These are phyloP conservation scores for Gossypium gossypioides DNA, from an alignment of 441 rosid species.

Conservation along the genomic window DNA sequence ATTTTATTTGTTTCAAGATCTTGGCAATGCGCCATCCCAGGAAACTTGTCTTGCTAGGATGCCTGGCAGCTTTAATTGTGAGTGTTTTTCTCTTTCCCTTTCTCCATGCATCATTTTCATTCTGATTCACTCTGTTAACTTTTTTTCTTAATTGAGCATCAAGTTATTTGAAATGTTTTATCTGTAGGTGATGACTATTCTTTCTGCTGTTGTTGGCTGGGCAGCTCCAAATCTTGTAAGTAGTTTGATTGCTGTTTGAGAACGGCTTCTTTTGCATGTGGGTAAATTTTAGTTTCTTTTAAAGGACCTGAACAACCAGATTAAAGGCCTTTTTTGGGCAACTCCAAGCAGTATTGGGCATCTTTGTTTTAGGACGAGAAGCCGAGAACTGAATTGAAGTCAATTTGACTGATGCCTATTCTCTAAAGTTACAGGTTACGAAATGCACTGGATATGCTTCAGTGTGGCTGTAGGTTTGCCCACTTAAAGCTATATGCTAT, in stretches of 20 bases:
- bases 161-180: constrained; percentile 7
- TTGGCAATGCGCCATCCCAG: constrained; percentile 94
- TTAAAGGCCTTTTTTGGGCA: neutral
- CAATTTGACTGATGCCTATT: neutral
- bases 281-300: neutral
- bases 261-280: constrained; percentile 1
- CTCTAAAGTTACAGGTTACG: neutral
- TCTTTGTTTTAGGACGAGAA: neutral
- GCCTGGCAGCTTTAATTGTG: constrained; percentile 60
- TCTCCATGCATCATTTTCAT: neutral
- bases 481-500: neutral
- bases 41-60: constrained; percentile 80
- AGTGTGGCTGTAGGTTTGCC: neutral
- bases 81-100: constrained; percentile 20
- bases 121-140: constrained; percentile 1
- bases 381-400: too few relatives aligned
- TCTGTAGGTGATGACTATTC: constrained; percentile 76
- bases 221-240: constrained; percentile 89
- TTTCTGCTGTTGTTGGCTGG: constrained; percentile 77
- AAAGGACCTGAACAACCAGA: neutral
- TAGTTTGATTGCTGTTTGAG: constrained; percentile 8
- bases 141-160: neutral
- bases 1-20: constrained; percentile 39
- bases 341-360: neutral
- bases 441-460: neutral